phyloP scores from a whole-genome alignment of 176 grass and related monocot genomes.

The Rhipidocladum racemiflorum region DNA sequence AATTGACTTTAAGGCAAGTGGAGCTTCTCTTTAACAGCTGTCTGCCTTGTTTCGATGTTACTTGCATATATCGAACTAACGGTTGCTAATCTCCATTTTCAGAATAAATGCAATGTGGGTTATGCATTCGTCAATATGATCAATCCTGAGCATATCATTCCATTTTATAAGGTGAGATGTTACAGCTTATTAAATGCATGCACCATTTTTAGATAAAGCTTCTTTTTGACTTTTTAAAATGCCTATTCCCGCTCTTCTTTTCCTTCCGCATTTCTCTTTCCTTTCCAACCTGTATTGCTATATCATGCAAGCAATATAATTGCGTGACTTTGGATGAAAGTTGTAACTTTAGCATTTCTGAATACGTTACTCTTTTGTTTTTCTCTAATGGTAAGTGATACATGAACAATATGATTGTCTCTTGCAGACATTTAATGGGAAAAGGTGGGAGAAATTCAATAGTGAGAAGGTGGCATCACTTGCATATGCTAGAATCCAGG shows the following conservation, averaged over 20 bases:
- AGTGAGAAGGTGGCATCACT: constrained; percentile 97
- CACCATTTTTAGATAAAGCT: neutral
- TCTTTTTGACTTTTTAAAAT: neutral
- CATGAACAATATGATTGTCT: neutral
- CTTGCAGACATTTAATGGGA: constrained; percentile 78
- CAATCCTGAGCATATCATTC: constrained; percentile 78
- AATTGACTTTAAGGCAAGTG: constrained; percentile 90
- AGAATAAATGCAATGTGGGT: constrained; percentile 98
- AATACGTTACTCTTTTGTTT: neutral
- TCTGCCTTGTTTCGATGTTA: neutral
- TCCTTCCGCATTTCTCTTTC: constrained; percentile 10
- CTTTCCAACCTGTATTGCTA: constrained; percentile 10
- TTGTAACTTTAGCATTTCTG: neutral
- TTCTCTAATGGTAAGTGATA: constrained; percentile 4
- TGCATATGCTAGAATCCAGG: constrained; percentile 98
- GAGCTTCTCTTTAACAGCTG: neutral
- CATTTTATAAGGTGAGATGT: constrained; percentile 85
- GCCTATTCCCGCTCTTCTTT: neutral
- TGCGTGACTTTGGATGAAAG: neutral
- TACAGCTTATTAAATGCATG: constrained; percentile 12
- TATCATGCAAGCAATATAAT: neutral
- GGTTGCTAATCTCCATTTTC: constrained; percentile 36
- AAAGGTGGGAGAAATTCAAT: constrained; percentile 98
- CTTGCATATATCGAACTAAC: constrained; percentile 16
- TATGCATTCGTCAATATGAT: constrained; percentile 98